Base-by-base conservation (phyloP, 1,284 basidiomycete species). In the Ceratobasidium sp. region DNA sequence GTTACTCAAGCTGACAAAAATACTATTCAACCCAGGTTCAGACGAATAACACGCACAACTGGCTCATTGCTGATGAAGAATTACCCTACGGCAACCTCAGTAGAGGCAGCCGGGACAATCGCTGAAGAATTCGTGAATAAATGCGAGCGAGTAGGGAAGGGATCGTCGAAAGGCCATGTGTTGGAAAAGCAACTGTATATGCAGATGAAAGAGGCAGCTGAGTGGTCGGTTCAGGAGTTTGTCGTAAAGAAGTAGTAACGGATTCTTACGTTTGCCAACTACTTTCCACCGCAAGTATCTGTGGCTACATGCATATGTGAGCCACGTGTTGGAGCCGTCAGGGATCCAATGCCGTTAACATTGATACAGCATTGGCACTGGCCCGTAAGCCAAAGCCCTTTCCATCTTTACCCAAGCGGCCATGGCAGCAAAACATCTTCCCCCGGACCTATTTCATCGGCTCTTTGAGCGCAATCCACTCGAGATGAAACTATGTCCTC, bases 171-270 rank as follows among this genome's bases (percentile, higher is more conserved):
- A 1, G 71, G 50, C 9, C 23, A 54, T 17, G 42, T n/a, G n/a
- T 40, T 75, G 44, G 71, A 75, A 48, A 64, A 26, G 3, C n/a
- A 64, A 33, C n/a, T 75, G 20, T 75, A 75, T 59, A 40, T n/a
- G 38, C 71, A 75, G 33, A 48, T 75, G 61, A 75, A 65, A 44
- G 61, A 50, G 28, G 28, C 61, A 38, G 71, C 71, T 15, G 71
- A 75, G n/a, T 75, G 71, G 71, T 75, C 71, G 48, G 65, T 75
- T 20, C 61, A 56, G 33, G 61, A 65, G 20, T 75, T 75, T 54
- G 59, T 42, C 26, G 15, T 42, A 33, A 42, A 62, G 13, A 62
- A 62, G 17, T 62, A 42, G 38, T 20, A 12, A 59, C 9, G 9
- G n/a, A n/a, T 13, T n/a, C 9, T 20, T 10, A n/a, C 54, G 20